Evolutionary conservation across 2,329 filamentous ascomycete genomes (phyloP), one percentile per base, ranked within the genome.

Genomic region (Penicillium sclerotiorum): DNA sequence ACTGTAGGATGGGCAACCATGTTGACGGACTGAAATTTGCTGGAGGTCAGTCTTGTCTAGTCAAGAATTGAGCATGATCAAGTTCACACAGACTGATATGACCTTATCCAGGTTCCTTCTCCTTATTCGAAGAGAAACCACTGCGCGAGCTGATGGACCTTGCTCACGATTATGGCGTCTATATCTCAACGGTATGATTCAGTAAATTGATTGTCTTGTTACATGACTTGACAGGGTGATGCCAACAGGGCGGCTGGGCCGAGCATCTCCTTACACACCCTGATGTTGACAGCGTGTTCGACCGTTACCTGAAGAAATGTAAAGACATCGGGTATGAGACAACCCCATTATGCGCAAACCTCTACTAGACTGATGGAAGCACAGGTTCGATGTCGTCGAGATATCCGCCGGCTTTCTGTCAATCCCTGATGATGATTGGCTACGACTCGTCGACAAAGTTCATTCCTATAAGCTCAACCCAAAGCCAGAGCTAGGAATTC

Each of bases 11-110:
- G 78, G 78, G 77, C 0, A 66, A 75, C 18, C 76, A 82, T 62
- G 73, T 82, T 4, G 79, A 82, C 57, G 79, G 80, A 0, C 68
- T 83, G 39, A 81, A 82, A 52, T 82, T 82, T 57, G 77, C 78
- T 0, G 78, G 78, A 52, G 75, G 73, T 69, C 17, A 43, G 56
- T 42, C 25, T 13, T 28, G 13, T 28, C 25, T 15, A 15, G 3
- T 25, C 17, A 15, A 13, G 1, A 5, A 8, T 11, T 30, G 8
- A 8, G n/a, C 15, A 21, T 9, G 3, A 36, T 17, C 4, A 33
- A 21, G 8, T 28, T 15, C 5, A n/a, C 5, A 13, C 11, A 13
- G 8, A 25, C 17, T 18, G 13, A 43, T 56, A 17, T 54, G 13
- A 40, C 8, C 3, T 5, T 25, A 11, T 12, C 7, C 20, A 73